Percentiles rank a stretch among this genome's conserved stretches.
Conservation (phyloP, 768 basidiomycete species). For the Suillus subaureus region DNA sequence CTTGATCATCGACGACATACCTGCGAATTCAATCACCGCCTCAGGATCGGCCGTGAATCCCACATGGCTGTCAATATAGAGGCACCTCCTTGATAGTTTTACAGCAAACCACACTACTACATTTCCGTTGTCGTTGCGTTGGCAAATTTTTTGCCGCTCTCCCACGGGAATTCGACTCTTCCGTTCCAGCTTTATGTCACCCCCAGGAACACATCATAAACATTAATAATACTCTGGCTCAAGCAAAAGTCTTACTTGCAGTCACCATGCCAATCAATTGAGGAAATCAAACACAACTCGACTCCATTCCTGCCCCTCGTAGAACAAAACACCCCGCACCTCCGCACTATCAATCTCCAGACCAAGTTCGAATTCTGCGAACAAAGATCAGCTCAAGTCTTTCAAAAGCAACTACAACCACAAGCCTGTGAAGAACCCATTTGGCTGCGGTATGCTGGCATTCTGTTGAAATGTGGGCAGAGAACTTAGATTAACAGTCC, state of each 20-base stretch:
- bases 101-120: slow-evolving; percentile 3
- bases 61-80: slow-evolving; percentile 6
- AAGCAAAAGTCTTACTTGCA: neutral
- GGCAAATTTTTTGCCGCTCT: slow-evolving; percentile 8
- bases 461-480: slow-evolving; percentile 80
- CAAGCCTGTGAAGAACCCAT: slow-evolving; percentile 81
- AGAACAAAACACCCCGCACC: slow-evolving; percentile 78
- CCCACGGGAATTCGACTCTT: slow-evolving; percentile 12
- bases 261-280: slow-evolving; percentile 24
- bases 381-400: slow-evolving; percentile 3
- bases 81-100: neutral
- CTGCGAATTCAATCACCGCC: slow-evolving; percentile 12
- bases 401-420: slow-evolving; percentile 10
- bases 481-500: slow-evolving; percentile 82
- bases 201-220: neutral
- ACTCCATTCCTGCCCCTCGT: slow-evolving; percentile 80
- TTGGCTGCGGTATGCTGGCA: slow-evolving; percentile 52
- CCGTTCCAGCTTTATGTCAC: slow-evolving; percentile 6
- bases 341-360: slow-evolving; percentile 85
- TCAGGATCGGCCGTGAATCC: slow-evolving; percentile 6
- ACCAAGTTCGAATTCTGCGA: slow-evolving; percentile 78
- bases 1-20: slow-evolving; percentile 8
- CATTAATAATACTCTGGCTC: slow-evolving; percentile 1
- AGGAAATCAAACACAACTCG: slow-evolving; percentile 65
- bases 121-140: slow-evolving; percentile 12